phyloP scores from a whole-genome alignment of 805 yeast species.

The Cyberlindnera amylophila region DNA sequence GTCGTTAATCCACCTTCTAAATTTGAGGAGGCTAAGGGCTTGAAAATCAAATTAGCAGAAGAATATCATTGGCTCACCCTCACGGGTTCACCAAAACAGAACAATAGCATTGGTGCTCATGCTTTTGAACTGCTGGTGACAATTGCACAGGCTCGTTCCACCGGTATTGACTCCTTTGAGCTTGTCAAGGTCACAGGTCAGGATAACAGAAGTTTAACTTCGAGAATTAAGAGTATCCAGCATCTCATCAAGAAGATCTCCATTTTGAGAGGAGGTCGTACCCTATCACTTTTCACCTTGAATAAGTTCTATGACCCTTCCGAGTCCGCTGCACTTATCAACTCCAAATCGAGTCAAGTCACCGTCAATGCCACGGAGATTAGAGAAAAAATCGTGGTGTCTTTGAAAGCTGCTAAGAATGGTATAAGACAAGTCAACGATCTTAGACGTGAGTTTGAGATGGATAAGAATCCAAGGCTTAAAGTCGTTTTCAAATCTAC shows the following conservation, averaged over 20 bases:
- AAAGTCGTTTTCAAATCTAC: conserved; percentile 47
- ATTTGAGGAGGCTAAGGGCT: conserved; percentile 9
- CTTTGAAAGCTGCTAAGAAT: conserved; percentile 55
- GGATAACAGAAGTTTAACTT: conserved; percentile 67
- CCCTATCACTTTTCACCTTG: conserved; percentile 52
- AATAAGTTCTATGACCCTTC: conserved; percentile 36
- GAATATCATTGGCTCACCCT: conserved; percentile 55
- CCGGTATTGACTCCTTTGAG: conserved; percentile 58
- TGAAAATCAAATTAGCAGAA: conserved; percentile 39
- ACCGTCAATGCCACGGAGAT: conserved; percentile 29
- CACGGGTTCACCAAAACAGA: conserved; percentile 52
- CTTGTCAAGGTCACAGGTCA: conserved; percentile 57
- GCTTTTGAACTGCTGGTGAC: conserved; percentile 55
- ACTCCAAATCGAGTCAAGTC: conserved; percentile 21
- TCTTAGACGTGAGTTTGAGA: conserved; percentile 53
- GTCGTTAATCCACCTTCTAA: neutral
- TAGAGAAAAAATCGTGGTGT: conserved; percentile 38
- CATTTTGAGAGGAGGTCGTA: conserved; percentile 42
- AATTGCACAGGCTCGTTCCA: conserved; percentile 52
- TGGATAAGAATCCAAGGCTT: conserved; percentile 38
- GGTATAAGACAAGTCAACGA: conserved; percentile 58
- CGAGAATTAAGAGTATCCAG: conserved; percentile 53
- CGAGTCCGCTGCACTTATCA: conserved; percentile 11
- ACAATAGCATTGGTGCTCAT: conserved; percentile 48
- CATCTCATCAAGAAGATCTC: conserved; percentile 43